Base-by-base conservation (phyloP, 352 stramenopile genomes). In the Phytophthora ohioensis region DNA sequence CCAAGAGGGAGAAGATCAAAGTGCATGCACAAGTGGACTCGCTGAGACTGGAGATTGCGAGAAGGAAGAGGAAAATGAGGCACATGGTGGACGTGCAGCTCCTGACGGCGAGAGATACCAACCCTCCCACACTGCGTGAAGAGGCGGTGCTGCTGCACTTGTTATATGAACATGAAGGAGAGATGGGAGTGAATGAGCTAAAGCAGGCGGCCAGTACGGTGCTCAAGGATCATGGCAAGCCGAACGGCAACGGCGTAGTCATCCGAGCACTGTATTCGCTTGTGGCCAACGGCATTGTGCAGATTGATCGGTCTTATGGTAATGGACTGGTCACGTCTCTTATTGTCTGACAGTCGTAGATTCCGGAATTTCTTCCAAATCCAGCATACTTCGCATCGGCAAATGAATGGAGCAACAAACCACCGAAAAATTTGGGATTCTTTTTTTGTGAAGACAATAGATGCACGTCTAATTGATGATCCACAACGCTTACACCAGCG, bases 81-180 rank as follows among this genome's bases (percentile, higher is more conserved):
- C 72, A 87, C 67, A 88, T 92, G 80, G 84, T 92, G 1, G 81
- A 92, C 65, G 75, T 87, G 11, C 79, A 88, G 65, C 57, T 90
- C 7, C 53, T 88, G 35, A 82, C 81, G 8, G 80, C 81, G 7
- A 59, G 75, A 27, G 70, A 84, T 51, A 85, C 80, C n/a, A 80
- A 64, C 35, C 75, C 77, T 13, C 78, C 83, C 0, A 79, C 76
- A 32, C 70, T 90, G 15, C 71, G 76, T 0, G 80, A 88, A 64
- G 81, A 90, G 64, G 80, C 84, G 2, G 80, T 88, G 63, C 76
- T 92, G 41, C 72, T 92, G 39, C 80, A 90, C 31, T 68, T 92
- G 43, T 67, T 92, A 30, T 90, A 87, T 54, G 67, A 81, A 42
- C 71, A 90, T 52, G 80, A 76, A 46, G 84, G 84, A 15, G 80